phyloP scores from a whole-genome alignment of 768 basidiomycete genomes.

The Stropharia rugosoannulata region DNA sequence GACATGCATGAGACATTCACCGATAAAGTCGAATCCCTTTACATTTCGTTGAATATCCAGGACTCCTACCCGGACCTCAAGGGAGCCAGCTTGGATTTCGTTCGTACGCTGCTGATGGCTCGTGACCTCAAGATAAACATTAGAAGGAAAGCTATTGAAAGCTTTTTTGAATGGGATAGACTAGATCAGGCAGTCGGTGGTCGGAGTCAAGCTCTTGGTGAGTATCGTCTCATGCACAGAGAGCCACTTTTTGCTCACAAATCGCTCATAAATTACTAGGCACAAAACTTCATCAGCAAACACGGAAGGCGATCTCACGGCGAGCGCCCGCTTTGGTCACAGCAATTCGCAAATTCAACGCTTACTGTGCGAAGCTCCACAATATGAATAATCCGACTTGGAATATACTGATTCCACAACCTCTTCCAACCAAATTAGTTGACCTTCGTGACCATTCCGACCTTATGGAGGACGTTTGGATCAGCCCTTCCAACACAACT shows the following conservation, averaged over 20 bases:
- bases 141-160: slow-evolving; percentile 27
- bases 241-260: too few relatives aligned
- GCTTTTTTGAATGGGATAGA: slow-evolving; percentile 37
- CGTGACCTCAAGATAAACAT: slow-evolving; percentile 40
- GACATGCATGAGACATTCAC: slow-evolving; percentile 17
- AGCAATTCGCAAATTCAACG: slow-evolving; percentile 26
- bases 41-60: slow-evolving; percentile 32
- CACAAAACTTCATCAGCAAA: slow-evolving; percentile 21
- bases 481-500: slow-evolving; percentile 11
- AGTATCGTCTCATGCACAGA: background rate
- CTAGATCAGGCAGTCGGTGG: slow-evolving; percentile 32
- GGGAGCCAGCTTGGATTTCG: slow-evolving; percentile 33
- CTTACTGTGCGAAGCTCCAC: slow-evolving; percentile 17
- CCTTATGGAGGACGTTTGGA: slow-evolving; percentile 41
- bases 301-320: slow-evolving; percentile 27
- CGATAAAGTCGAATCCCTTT: slow-evolving; percentile 28
- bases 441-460: slow-evolving; percentile 19
- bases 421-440: slow-evolving; percentile 28
- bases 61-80: slow-evolving; percentile 30
- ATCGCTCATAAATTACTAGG: background rate
- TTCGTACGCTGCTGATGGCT: slow-evolving; percentile 29
- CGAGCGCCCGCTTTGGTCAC: slow-evolving; percentile 26
- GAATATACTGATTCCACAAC: slow-evolving; percentile 29
- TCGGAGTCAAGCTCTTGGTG: slow-evolving; percentile 30
- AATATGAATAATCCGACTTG: slow-evolving; percentile 17